Evolutionary conservation across 2,329 filamentous ascomycete genomes (phyloP), one percentile per base, ranked within the genome.

Genomic region (Cladosporium halotolerans): DNA sequence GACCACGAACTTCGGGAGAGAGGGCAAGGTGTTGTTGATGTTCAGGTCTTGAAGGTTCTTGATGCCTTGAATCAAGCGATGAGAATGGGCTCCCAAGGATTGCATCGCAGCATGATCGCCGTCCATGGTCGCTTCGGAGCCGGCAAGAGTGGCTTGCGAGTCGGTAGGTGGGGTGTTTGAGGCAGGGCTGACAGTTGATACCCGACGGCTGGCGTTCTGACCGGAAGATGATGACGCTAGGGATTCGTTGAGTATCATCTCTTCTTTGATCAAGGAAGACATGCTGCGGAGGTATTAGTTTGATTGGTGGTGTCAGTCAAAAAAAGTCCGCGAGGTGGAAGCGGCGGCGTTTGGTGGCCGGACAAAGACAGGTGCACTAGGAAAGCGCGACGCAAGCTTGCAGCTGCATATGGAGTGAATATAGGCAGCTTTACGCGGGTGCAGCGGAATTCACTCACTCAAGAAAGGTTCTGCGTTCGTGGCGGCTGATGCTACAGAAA

Each of bases 1-100:
- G 0, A 95, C 80, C 5, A 92, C 86, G 9, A 95, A 82, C 60
- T 89, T 88, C 0, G 90, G 89, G 0, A 95, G 73, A 0, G 81
- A 80, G 0, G 89, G 80, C 0, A 74, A 63, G 4, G 83, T 79
- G 14, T 86, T 81, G 46, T 86, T 83, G 0, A 95, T 83, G 0
- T 86, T 88, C 0, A 92, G 77, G 5, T 83, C 78, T 47, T 88
- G 82, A 0, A 96, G 78, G 45, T 85, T 80, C 3, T 80, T 81
- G 0, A 89, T 78, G 0, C 81, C 80, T 44, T 86, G 76, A 2
- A 89, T 84, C 45, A 84, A 81, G 0, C 79, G 76, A 48, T 85
- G 86, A 1, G 86, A 71, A 43, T 81, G 77, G n/a, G 77, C 74
- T 0, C 83, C 83, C 4, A 89, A 80, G 6, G 79, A 41, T 62